A percentile compares a stretch with the other conserved stretches of the same genome.
These are phyloP conservation scores for Diaporthe sp. DNA, from an alignment of 2,329 filamentous ascomycete species.

Conservation along the genomic window DNA sequence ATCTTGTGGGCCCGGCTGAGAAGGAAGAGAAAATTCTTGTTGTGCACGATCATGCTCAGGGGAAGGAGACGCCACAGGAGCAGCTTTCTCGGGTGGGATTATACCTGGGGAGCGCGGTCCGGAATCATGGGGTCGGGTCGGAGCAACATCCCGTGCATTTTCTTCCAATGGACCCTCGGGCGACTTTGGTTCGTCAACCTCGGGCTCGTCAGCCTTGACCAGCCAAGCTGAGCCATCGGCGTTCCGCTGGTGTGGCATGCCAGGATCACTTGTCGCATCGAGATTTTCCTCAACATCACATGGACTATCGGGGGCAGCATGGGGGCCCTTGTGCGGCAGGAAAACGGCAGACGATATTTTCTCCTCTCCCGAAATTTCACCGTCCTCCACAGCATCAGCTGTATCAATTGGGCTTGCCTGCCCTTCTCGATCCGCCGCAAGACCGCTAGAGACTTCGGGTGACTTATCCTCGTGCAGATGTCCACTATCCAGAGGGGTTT, in stretches of 20 bases:
- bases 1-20: conserved; percentile 56
- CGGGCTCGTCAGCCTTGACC: conserved; percentile 68
- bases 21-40: conserved; percentile 48
- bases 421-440: conserved; percentile 25
- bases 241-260: conserved; percentile 36
- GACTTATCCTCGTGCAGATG: conserved; percentile 4
- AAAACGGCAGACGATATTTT: conserved; percentile 91
- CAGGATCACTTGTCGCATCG: conserved; percentile 11
- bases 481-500: conserved; percentile 10
- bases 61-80: conserved; percentile 28
- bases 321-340: conserved; percentile 77
- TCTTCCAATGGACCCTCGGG: conserved; percentile 50
- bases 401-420: conserved; percentile 37
- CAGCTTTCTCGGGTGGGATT: conserved; percentile 18
- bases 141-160: conserved; percentile 38
- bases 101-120: conserved; percentile 33
- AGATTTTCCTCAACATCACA: conserved; percentile 44
- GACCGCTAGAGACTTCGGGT: conserved; percentile 37
- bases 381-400: conserved; percentile 57
- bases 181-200: conserved; percentile 48
- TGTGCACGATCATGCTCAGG: conserved; percentile 48
- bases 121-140: conserved; percentile 1
- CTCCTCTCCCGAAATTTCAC: conserved; percentile 79
- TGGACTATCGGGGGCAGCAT: conserved; percentile 49
- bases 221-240: conserved; percentile 59